Evolutionary conservation across 306 rosid species (phyloP).

Genomic region (Canavalia gladiata): DNA sequence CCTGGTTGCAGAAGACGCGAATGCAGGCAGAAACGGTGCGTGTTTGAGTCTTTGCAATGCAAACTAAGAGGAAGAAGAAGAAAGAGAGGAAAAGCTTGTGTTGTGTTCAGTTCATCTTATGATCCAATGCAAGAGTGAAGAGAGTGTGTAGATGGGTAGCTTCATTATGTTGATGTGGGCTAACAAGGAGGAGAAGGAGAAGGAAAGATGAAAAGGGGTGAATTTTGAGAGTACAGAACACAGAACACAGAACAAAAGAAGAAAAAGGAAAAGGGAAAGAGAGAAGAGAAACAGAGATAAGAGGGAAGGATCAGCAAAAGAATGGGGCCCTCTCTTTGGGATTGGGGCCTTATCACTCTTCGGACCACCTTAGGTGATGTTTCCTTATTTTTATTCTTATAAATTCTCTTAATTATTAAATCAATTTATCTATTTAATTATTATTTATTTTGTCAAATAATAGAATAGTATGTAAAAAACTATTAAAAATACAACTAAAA

Average conservation of each 20-base stretch:
- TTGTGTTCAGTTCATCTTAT: not conserved
- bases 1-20: no score
- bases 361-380: constrained; percentile 8
- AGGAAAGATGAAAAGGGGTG: not conserved
- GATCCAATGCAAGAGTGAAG: not conserved
- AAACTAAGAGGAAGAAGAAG: not conserved
- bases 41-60: no score
- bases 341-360: constrained; percentile 44
- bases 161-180: not conserved
- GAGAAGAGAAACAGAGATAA: not conserved
- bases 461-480: no score
- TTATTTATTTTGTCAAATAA: no score
- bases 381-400: no score
- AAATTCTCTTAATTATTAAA: no score
- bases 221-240: not conserved
- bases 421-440: no score
- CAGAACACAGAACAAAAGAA: no score
- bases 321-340: constrained; percentile 26
- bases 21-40: no score
- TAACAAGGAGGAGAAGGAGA: not conserved
- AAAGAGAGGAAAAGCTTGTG: not conserved
- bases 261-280: not conserved
- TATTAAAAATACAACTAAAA: no score
- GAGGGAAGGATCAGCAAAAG: not conserved
- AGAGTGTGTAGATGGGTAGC: not conserved